phyloP scores from a whole-genome alignment of 768 basidiomycete genomes.

The Amanita rubescens region DNA sequence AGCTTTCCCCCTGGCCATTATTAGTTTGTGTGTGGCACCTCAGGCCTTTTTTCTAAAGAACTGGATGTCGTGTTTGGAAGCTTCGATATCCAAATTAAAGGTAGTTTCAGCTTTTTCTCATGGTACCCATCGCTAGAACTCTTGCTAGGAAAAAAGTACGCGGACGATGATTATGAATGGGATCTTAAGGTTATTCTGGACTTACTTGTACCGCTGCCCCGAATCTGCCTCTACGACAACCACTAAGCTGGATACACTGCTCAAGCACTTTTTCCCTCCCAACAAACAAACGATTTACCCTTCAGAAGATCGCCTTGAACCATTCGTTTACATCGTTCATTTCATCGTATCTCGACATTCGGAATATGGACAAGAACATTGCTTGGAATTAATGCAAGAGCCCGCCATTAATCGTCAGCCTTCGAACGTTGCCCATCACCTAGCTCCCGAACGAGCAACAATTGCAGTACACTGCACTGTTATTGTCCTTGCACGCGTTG shows the following conservation, averaged over 20 bases:
- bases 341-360: conserved; percentile 79
- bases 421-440: conserved; percentile 35
- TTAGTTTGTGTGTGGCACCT: conserved; percentile 81
- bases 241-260: conserved; percentile 65
- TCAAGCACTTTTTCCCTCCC: conserved; percentile 75
- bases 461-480: conserved; percentile 72
- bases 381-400: conserved; percentile 77
- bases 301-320: conserved; percentile 69
- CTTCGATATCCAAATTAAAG: conserved; percentile 71
- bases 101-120: conserved; percentile 28
- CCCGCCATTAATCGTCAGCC: conserved; percentile 31
- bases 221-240: conserved; percentile 78
- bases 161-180: conserved; percentile 74
- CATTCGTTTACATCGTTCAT: conserved; percentile 73
- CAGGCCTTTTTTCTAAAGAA: conserved; percentile 78
- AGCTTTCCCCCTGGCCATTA: conserved; percentile 80
- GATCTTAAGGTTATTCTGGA: conserved; percentile 80
- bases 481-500: conserved; percentile 61
- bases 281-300: conserved; percentile 54
- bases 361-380: conserved; percentile 78
- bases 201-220: conserved; percentile 90
- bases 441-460: conserved; percentile 66
- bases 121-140: background rate
- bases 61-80: conserved; percentile 72
- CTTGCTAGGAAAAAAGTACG: conserved; percentile 67